Conservation (phyloP, 768 basidiomycete genomes). For the Gloeostereum incarnatum region DNA sequence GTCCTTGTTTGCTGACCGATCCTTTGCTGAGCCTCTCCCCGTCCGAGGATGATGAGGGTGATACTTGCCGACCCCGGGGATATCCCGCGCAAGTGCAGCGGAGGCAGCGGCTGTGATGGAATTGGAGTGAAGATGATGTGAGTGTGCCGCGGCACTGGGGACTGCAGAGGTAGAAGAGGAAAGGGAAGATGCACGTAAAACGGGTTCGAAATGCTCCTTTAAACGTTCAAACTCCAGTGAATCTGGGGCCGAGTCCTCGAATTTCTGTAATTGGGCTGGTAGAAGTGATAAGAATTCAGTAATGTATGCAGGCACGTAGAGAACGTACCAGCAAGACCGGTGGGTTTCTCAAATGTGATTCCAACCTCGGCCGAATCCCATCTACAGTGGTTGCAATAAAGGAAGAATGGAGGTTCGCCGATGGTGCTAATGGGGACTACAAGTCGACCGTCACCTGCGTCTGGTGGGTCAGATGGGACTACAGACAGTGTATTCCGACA, state of each 20-base stretch:
- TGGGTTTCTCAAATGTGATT: slow-evolving; percentile 93
- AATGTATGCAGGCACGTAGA: not conserved
- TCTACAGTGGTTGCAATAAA: slow-evolving; percentile 87
- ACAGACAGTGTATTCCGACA: slow-evolving; percentile 87
- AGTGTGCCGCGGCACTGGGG: slow-evolving; percentile 41
- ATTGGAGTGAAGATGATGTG: slow-evolving; percentile 69
- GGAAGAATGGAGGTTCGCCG: slow-evolving; percentile 84
- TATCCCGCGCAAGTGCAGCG: slow-evolving; percentile 81
- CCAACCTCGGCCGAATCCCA: slow-evolving; percentile 94
- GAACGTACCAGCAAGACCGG: slow-evolving; percentile 79
- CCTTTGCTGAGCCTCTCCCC: slow-evolving; percentile 41
- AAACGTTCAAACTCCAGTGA: slow-evolving; percentile 86
- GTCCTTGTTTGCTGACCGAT: slow-evolving; percentile 60
- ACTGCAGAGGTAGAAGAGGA: slow-evolving; percentile 53
- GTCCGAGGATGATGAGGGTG: slow-evolving; percentile 47
- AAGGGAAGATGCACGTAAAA: slow-evolving; percentile 75
- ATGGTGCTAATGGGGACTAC: slow-evolving; percentile 45
- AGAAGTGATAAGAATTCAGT: slow-evolving; percentile 4
- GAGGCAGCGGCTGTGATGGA: slow-evolving; percentile 87
- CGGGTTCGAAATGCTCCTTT: slow-evolving; percentile 96
- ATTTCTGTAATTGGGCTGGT: slow-evolving; percentile 86
- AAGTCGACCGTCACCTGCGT: slow-evolving; percentile 45
- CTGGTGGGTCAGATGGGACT: slow-evolving; percentile 82
- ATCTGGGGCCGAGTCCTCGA: slow-evolving; percentile 79
- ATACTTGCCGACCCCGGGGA: slow-evolving; percentile 74